Percentiles rank a stretch among this genome's conserved stretches.
Conservation (phyloP, 2,329 filamentous ascomycete genomes). For the Daldinia sp. region DNA sequence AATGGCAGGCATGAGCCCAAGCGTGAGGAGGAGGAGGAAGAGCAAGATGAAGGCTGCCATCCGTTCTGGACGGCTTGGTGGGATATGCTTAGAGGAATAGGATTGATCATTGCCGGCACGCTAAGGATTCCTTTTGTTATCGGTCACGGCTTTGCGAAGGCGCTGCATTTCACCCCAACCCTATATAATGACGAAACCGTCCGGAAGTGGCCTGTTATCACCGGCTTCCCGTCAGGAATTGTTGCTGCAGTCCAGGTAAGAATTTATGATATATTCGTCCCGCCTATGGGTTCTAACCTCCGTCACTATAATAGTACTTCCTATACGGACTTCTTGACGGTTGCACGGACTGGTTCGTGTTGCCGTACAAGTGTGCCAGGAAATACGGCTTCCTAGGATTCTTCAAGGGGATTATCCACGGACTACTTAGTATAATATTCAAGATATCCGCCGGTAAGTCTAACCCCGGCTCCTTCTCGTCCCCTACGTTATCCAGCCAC, state of each 20-base stretch:
- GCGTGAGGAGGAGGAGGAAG: constrained; percentile 11
- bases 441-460: constrained; percentile 32
- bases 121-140: constrained; percentile 32
- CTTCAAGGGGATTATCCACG: constrained; percentile 29
- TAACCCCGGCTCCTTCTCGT: neutral
- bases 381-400: constrained; percentile 30
- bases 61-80: constrained; percentile 36
- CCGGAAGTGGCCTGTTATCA: constrained; percentile 34
- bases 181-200: constrained; percentile 32
- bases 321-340: constrained; percentile 30
- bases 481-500: neutral
- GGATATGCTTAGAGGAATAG: constrained; percentile 28
- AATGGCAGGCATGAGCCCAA: too few relatives aligned
- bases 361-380: constrained; percentile 30
- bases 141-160: constrained; percentile 32
- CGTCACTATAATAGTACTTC: constrained; percentile 18
- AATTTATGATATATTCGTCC: neutral
- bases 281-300: neutral
- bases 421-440: constrained; percentile 24
- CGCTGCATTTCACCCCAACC: constrained; percentile 30
- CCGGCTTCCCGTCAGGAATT: constrained; percentile 29
- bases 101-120: constrained; percentile 15
- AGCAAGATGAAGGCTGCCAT: constrained; percentile 28
- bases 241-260: constrained; percentile 25
- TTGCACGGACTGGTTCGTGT: constrained; percentile 30